Evolutionary conservation across 495 filamentous ascomycete genomes (phyloP).

Genomic region (Jackrogersella minutella): DNA sequence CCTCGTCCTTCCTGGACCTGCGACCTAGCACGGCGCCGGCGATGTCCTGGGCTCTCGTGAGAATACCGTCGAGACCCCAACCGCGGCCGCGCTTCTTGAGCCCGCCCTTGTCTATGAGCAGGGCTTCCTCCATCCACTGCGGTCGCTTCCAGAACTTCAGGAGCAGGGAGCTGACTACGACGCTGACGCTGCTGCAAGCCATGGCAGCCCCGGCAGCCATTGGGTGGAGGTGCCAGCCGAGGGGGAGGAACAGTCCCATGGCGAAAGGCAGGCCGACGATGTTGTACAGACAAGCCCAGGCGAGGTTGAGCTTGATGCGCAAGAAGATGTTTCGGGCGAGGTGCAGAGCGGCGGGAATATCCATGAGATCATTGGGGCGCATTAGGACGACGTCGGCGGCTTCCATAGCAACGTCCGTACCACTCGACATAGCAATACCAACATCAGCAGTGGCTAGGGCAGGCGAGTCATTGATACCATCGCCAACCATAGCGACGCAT

Average conservation of each 20-base stretch:
- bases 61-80: constrained; percentile 54
- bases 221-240: constrained; percentile 86
- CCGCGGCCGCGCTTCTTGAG: constrained; percentile 54
- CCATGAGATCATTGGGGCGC: constrained; percentile 88
- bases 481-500: constrained; percentile 94
- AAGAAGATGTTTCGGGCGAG: constrained; percentile 86
- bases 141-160: constrained; percentile 90
- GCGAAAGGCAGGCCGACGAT: constrained; percentile 91
- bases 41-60: constrained; percentile 51
- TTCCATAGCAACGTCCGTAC: constrained; percentile 98
- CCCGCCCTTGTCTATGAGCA: constrained; percentile 63
- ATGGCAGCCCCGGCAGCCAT: constrained; percentile 96
- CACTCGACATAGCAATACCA: constrained; percentile 89
- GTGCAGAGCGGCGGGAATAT: constrained; percentile 84
- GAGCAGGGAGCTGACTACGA: constrained; percentile 82
- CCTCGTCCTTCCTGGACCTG: constrained; percentile 57
- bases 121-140: constrained; percentile 83
- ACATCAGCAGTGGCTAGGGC: constrained; percentile 91
- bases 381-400: constrained; percentile 96
- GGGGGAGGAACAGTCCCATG: constrained; percentile 92
- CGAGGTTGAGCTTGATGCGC: constrained; percentile 91
- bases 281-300: constrained; percentile 95
- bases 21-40: constrained; percentile 44
- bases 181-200: constrained; percentile 88
- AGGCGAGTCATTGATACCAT: constrained; percentile 98